A percentile compares a stretch with the other conserved stretches of the same genome.
Conservation (phyloP, 176 grass and related monocot species). For the Aegilops umbellulata region DNA sequence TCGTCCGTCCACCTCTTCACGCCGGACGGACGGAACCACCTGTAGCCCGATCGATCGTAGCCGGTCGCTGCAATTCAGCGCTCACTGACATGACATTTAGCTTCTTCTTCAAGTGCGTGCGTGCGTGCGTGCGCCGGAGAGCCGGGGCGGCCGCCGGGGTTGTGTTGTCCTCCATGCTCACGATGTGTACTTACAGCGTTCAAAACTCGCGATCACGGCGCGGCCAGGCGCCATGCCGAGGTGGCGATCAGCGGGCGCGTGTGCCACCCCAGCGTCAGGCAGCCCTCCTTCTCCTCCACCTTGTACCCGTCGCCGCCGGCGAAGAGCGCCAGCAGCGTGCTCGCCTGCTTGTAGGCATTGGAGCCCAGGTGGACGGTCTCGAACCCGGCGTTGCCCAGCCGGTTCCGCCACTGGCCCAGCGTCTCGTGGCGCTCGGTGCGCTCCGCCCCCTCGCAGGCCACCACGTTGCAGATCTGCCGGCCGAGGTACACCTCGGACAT, state of each 20-base stretch:
- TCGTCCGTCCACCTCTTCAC: conserved; percentile 20
- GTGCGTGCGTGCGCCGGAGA: conserved; percentile 14
- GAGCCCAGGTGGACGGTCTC: conserved; percentile 87
- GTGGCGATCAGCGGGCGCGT: conserved; percentile 90
- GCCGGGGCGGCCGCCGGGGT: not conserved
- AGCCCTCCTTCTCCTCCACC: conserved; percentile 91
- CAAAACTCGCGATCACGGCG: conserved; percentile 33
- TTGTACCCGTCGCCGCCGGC: conserved; percentile 85
- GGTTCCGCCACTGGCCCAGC: conserved; percentile 67
- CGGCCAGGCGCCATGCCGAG: conserved; percentile 72
- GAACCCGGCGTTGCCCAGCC: conserved; percentile 63
- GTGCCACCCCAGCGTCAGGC: conserved; percentile 90
- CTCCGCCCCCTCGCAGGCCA: conserved; percentile 80
- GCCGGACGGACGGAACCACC: conserved; percentile 34
- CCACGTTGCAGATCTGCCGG: conserved; percentile 95
- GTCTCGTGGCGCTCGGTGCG: conserved; percentile 93
- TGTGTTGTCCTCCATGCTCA: not conserved
- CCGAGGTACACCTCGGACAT: conserved; percentile 94
- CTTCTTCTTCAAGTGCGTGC: not conserved
- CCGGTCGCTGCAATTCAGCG: conserved; percentile 32
- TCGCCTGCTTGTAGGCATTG: conserved; percentile 96
- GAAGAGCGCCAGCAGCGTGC: conserved; percentile 87
- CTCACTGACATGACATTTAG: not conserved
- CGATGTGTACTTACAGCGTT: conserved; percentile 10
- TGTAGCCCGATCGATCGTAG: conserved; percentile 20